Base-by-base conservation (phyloP, 257 asterid species). In the Solanum etuberosum region DNA sequence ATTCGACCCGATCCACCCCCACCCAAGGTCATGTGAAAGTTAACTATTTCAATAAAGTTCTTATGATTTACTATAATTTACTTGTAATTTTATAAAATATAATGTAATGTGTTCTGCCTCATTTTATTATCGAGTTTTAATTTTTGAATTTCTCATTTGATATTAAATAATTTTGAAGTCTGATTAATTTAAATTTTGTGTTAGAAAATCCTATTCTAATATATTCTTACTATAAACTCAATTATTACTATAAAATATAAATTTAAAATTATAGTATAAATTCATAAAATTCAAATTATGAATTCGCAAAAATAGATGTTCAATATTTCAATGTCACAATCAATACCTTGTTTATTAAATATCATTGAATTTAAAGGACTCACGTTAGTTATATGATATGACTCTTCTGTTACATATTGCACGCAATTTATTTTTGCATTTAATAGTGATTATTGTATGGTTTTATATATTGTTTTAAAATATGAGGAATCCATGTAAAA, bases 1-100 rank as follows among this genome's bases (percentile, higher is more conserved):
- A 54, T 54, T 7, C 5, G 5, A 54, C 6, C 68, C 14, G 12
- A 54, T 18, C 31, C 71, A n/a, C 32, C 32, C 27, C 31, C 7
- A n/a, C 71, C 71, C 13, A n/a, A 63, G 38, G 86, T 90, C 85
- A 88, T 88, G 90, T 84, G 92, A 90, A 88, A 37, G 32, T 88
- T 88, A 82, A 88, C 86, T 86, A 77, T 84, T 86, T 32, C 74
- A 83, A 67, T 85, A 73, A 89, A 88, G 90, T 70, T 67, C 6
- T 6, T 32, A 20, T 16, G 18, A 14, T 31, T 85, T 63, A 85
- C 71, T 83, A 83, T 63, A 63, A 68, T 46, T 70, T 71, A 25
- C 78, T 89, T 83, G 89, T 86, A 87, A 86, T 31, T 37, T 21
- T 74, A 2, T 37, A 23, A 74, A 37, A 37, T 20, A 5, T 1